phyloP scores from a whole-genome alignment of 2,329 filamentous ascomycete genomes.

The Coniella vitis region DNA sequence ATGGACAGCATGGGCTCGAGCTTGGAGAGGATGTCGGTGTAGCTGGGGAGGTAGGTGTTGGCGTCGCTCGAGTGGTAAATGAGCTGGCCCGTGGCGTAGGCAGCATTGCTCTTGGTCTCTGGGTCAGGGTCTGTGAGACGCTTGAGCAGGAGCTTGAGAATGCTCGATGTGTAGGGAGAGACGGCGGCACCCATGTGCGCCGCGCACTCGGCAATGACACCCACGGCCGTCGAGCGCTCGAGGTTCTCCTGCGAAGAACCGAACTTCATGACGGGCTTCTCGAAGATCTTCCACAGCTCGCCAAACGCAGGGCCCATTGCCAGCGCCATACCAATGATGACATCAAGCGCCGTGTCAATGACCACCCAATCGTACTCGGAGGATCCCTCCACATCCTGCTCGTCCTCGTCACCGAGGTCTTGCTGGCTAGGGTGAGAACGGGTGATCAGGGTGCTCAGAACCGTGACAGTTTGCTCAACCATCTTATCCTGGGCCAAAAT shows the following conservation, averaged over 20 bases:
- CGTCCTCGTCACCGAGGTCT: conserved; percentile 76
- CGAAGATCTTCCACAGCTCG: conserved; percentile 92
- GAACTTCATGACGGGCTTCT: conserved; percentile 85
- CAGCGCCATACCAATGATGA: conserved; percentile 74
- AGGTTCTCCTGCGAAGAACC: conserved; percentile 78
- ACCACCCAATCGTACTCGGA: conserved; percentile 98
- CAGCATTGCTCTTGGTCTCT: conserved; percentile 91
- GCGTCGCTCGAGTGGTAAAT: conserved; percentile 73
- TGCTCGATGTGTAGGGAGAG: conserved; percentile 68
- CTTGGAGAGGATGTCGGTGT: conserved; percentile 72
- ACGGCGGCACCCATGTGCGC: conserved; percentile 77
- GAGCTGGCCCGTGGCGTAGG: conserved; percentile 82
- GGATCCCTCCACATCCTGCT: conserved; percentile 67
- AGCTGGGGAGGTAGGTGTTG: conserved; percentile 66
- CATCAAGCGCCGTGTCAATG: conserved; percentile 88
- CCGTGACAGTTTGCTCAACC: conserved; percentile 68
- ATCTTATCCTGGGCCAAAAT: conserved; percentile 68
- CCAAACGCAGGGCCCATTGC: conserved; percentile 75
- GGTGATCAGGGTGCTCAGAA: conserved; percentile 72
- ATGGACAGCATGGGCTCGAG: conserved; percentile 78
- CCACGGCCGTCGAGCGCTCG: conserved; percentile 84
- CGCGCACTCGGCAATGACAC: conserved; percentile 85
- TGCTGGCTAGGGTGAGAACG: conserved; percentile 91
- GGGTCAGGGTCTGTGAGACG: conserved; percentile 83
- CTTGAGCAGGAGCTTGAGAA: conserved; percentile 77